Conservation (phyloP, 495 filamentous ascomycete species). For the Pyrenula aspistea region DNA sequence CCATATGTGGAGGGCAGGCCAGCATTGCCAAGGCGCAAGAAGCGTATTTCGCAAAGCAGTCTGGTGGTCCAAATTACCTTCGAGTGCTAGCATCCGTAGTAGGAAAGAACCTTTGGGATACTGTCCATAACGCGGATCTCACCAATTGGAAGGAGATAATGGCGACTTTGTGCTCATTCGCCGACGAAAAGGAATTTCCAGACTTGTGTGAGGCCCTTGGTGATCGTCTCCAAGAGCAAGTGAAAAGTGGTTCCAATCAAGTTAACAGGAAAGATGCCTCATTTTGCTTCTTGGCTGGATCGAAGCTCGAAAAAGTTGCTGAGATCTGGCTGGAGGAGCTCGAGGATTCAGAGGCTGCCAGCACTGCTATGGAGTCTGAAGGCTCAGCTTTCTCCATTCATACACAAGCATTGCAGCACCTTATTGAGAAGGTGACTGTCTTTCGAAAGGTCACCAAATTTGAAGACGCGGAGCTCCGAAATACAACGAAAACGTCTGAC, state of each 20-base stretch:
- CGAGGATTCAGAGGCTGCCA: conserved; percentile 65
- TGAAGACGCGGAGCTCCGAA: conserved; percentile 57
- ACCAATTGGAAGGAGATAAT: conserved; percentile 94
- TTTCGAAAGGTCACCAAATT: conserved; percentile 94
- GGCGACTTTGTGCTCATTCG: conserved; percentile 90
- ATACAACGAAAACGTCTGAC: conserved; percentile 41
- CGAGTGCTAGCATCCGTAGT: conserved; percentile 84
- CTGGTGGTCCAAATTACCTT: conserved; percentile 78
- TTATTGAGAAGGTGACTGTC: conserved; percentile 97
- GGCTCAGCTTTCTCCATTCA: conserved; percentile 87
- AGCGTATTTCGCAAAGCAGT: conserved; percentile 76
- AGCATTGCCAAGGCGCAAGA: conserved; percentile 90
- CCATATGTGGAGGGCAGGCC: conserved; percentile 88
- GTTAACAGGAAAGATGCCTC: conserved; percentile 72
- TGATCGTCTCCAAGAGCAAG: conserved; percentile 73
- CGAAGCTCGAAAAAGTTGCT: conserved; percentile 94
- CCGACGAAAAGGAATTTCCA: conserved; percentile 77
- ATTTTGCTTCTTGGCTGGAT: conserved; percentile 91
- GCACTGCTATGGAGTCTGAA: conserved; percentile 49
- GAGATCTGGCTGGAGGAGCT: conserved; percentile 86
- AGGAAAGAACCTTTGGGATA: conserved; percentile 95
- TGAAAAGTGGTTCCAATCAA: conserved; percentile 30
- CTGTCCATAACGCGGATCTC: conserved; percentile 90
- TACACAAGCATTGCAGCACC: conserved; percentile 72
- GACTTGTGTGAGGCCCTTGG: conserved; percentile 95